A percentile compares a stretch with the other conserved stretches of the same genome.
Conservation (phyloP, 2,329 filamentous ascomycete genomes). For the Orbilia javanica region DNA sequence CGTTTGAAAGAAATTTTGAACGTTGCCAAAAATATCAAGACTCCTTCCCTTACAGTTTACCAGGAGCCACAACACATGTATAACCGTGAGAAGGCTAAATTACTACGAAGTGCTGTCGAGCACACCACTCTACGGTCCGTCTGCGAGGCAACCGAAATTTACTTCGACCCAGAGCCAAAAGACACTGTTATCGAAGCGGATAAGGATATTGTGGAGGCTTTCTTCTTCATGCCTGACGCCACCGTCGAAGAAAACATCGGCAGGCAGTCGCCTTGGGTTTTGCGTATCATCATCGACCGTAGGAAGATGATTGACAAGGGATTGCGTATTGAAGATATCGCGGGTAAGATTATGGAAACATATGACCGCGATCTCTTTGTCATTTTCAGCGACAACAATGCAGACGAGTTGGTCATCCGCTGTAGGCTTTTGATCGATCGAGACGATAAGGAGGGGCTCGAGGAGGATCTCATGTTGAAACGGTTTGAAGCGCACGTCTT, state of each 20-base stretch:
- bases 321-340: conserved; percentile 90
- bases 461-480: conserved; percentile 94
- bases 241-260: conserved; percentile 73
- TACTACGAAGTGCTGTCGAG: conserved; percentile 87
- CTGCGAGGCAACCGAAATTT: conserved; percentile 92
- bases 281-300: conserved; percentile 91
- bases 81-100: conserved; percentile 84
- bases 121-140: conserved; percentile 94
- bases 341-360: conserved; percentile 86
- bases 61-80: conserved; percentile 74
- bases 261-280: conserved; percentile 89
- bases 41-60: conserved; percentile 94
- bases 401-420: conserved; percentile 92
- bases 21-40: conserved; percentile 97
- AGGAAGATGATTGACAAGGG: conserved; percentile 96
- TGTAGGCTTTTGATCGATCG: conserved; percentile 80
- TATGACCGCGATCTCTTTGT: conserved; percentile 88
- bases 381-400: conserved; percentile 98
- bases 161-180: conserved; percentile 93
- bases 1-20: conserved; percentile 99
- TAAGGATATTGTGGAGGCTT: conserved; percentile 93
- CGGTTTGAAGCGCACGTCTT: conserved; percentile 90
- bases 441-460: conserved; percentile 75
- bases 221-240: conserved; percentile 93
- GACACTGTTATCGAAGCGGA: conserved; percentile 88